Evolutionary conservation across 805 yeast genomes (phyloP).

Genomic region (Metschnikowia hibisci): DNA sequence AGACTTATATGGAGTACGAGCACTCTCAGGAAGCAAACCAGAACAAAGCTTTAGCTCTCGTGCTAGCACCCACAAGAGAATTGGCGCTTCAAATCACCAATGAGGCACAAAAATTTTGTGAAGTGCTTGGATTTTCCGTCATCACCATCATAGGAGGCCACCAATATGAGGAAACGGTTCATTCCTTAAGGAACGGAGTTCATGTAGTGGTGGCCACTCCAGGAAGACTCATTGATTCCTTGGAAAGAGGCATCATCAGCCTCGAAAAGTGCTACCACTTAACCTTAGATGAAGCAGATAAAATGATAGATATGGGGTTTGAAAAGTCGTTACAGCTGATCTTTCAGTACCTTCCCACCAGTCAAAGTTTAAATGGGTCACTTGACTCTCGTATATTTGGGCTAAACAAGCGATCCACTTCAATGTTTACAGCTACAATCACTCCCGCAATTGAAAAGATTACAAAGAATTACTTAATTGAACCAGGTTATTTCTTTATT

Average conservation of each 20-base stretch:
- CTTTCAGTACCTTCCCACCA: conserved; percentile 49
- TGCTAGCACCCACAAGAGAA: conserved; percentile 92
- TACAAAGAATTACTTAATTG: conserved; percentile 54
- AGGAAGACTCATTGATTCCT: conserved; percentile 79
- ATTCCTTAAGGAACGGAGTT: conserved; percentile 57
- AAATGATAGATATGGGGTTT: conserved; percentile 94
- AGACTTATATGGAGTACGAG: conserved; percentile 33
- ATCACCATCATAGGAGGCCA: conserved; percentile 88
- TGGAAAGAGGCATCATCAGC: conserved; percentile 62
- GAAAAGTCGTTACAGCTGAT: conserved; percentile 72
- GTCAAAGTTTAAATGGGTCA: conserved; percentile 20
- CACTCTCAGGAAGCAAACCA: conserved; percentile 44
- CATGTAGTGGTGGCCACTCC: conserved; percentile 92
- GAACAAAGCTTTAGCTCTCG: conserved; percentile 69
- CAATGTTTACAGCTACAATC: conserved; percentile 96
- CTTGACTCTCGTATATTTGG: conserved; percentile 38
- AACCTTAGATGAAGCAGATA: conserved; percentile 90
- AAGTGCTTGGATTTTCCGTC: conserved; percentile 38
- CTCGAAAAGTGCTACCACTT: conserved; percentile 61
- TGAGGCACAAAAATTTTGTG: conserved; percentile 56
- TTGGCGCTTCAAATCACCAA: conserved; percentile 79
- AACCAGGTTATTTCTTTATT: conserved; percentile 62
- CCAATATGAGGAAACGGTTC: conserved; percentile 67
- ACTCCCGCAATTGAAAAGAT: conserved; percentile 67
- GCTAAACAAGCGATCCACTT: conserved; percentile 48